Evolutionary conservation across 2,329 filamentous ascomycete genomes (phyloP), one percentile per base, ranked within the genome.

Genomic region (Fusarium bulbicola): DNA sequence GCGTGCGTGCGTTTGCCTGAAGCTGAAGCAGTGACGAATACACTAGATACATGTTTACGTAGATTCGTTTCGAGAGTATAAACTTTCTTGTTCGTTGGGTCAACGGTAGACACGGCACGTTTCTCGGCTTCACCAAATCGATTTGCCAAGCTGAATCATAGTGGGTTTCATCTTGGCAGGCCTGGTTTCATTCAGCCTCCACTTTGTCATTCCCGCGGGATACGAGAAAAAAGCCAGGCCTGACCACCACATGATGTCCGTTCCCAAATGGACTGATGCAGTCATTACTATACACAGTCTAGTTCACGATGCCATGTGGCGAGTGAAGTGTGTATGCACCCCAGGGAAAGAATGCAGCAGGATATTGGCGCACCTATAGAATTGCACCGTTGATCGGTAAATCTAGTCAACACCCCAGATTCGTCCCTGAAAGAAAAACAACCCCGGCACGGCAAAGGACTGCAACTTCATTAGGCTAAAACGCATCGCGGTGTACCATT

Each of bases 151-250:
- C 45, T 67, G 64, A 66, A 67, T 46, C 64, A 61, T 67, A 53
- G 64, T 67, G 45, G 45, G 64, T 67, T 67, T 67, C 64, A 67
- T 67, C 63, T 47, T 67, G 64, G 63, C 64, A 43, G 45, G 64
- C 42, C 39, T 43, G 18, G 64, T 67, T 67, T 67, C 52, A 67
- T 67, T 67, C 52, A 67, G 45, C 64, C 46, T 61, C 64, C 64
- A 61, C 64, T n/a, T 11, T 15, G 30, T 21, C 28, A 54, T 46
- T 39, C 34, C 34, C 43, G 15, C 37, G 30, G 28, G 39, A 45
- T 47, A 52, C 37, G 45, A 40, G 24, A 66, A 15, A 20, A n/a
- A 11, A 30, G 15, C 15, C 28, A 66, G 26, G 21, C 37, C 18
- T 66, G 63, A 66, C 5, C 37, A 66, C 39, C 39, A 46, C 45